Base-by-base conservation (phyloP, 371 early-diverging fungal genomes). In the Apophysomyces elegans region DNA sequence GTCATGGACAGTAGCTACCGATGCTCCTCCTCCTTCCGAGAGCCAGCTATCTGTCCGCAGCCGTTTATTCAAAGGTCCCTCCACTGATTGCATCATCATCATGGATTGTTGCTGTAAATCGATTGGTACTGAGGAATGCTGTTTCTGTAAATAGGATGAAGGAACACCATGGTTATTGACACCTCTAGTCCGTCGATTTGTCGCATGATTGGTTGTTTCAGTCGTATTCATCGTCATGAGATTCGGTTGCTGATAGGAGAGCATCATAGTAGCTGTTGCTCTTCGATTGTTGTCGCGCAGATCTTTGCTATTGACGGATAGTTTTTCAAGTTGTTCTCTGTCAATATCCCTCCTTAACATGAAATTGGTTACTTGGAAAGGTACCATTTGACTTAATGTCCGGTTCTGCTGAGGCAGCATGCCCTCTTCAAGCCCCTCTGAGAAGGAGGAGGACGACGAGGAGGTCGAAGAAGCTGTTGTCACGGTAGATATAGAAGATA, bases 311-410 rank as follows among this genome's bases (percentile, higher is more conserved):
- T 64, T 63, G 37, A 37, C 60, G 12, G 69, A 64, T 7, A 68
- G 44, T 47, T 68, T 68, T 35, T 68, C 61, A 13, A 68, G 57
- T 38, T 68, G 69, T 44, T 68, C 69, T 2, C 61, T 59, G 47
- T 68, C 69, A 61, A 68, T 68, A 37, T 68, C 61, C 16, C 64
- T 64, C 11, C 69, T 16, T n/a, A 5, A 21, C 21, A 21, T 56
- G 56, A 63, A 12, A 56, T 54, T 63, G 9, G 56, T 37, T 8
- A 56, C 41, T 16, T 47, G 54, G 56, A 63, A 63, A 18, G 7
- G 63, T 14, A n/a, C 63, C 63, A 63, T 21, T 37, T 16, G 63
- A 21, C 4, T 63, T 26, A 38, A 39, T n/a, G 56, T 38, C 38
- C 63, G 39, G 21, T 56, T 41, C 16, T 50, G 54, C 9, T 54